These are phyloP conservation scores for Sanghuangporus baumii DNA, from an alignment of 1,284 basidiomycete genomes.

Conservation along the genomic window DNA sequence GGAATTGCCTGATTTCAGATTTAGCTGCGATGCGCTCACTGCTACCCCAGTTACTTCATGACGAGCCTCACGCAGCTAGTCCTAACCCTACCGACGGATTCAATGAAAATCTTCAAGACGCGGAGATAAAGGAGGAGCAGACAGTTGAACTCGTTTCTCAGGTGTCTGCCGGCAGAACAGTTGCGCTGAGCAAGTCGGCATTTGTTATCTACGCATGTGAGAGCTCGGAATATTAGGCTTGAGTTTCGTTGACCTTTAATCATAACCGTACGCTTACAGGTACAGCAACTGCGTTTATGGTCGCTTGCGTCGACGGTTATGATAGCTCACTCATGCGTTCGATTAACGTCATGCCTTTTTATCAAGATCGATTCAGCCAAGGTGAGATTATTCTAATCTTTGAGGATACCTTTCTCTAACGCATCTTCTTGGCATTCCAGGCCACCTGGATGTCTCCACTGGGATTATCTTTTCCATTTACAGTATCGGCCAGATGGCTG, in stretches of 20 bases:
- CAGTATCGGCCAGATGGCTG: constrained; percentile 24
- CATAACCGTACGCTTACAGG: not conserved
- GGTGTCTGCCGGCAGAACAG: constrained; percentile 11
- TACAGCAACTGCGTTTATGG: constrained; percentile 15
- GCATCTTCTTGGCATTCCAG: constrained; percentile 8
- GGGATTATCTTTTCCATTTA: constrained; percentile 24
- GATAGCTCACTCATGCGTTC: constrained; percentile 19
- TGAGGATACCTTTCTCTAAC: not conserved
- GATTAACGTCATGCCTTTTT: constrained; percentile 19
- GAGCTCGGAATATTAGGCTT: not conserved
- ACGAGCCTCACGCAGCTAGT: not conserved
- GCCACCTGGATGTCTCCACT: constrained; percentile 17
- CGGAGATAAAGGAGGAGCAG: constrained; percentile 9
- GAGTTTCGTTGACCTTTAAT: not conserved
- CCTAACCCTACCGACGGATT: not conserved
- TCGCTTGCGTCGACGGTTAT: constrained; percentile 15
- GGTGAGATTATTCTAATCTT: not conserved
- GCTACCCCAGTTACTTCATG: not conserved
- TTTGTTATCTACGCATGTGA: constrained; percentile 20
- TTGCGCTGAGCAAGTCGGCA: constrained; percentile 16
- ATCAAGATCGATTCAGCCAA: not conserved
- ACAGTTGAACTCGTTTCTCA: constrained; percentile 11
- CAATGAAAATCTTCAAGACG: not conserved
- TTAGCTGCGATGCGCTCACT: no score
- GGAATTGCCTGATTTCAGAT: no score